Evolutionary conservation across 208 protist species (phyloP).

Genomic region (Leishmania major): DNA sequence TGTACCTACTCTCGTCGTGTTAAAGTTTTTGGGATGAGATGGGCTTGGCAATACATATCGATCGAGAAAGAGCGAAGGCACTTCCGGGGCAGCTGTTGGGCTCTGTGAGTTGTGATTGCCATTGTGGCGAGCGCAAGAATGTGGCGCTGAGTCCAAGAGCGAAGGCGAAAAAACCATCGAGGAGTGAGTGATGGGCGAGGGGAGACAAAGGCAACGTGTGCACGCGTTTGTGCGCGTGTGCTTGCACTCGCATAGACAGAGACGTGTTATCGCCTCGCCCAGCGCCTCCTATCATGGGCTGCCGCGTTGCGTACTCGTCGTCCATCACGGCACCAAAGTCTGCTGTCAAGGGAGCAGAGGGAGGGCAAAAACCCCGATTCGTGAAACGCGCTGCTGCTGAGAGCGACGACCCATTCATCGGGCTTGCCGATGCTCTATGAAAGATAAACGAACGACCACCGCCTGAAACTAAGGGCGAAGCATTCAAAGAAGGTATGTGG

Average conservation of each 20-base stretch:
- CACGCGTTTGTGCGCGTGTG: too few relatives aligned
- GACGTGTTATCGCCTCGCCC: background rate
- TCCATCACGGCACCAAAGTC: background rate
- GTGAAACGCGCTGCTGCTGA: background rate
- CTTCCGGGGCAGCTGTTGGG: background rate
- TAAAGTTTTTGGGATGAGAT: too few relatives aligned
- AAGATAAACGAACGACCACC: background rate
- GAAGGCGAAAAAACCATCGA: background rate
- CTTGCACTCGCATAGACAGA: background rate
- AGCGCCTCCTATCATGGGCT: background rate
- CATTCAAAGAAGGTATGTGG: background rate
- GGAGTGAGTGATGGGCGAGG: too few relatives aligned
- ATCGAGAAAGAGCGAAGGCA: background rate
- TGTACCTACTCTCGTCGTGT: background rate
- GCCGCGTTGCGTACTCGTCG: background rate
- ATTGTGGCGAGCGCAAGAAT: background rate
- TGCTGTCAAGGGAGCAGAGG: background rate
- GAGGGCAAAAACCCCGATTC: background rate
- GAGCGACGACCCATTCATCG: background rate
- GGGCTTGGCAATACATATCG: background rate
- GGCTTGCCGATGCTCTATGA: background rate
- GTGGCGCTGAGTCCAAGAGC: background rate
- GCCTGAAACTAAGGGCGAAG: background rate
- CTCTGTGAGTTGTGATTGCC: background rate
- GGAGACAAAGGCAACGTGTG: background rate